Base-by-base conservation (phyloP, 2,329 filamentous ascomycete genomes). In the Ophiostoma ips region DNA sequence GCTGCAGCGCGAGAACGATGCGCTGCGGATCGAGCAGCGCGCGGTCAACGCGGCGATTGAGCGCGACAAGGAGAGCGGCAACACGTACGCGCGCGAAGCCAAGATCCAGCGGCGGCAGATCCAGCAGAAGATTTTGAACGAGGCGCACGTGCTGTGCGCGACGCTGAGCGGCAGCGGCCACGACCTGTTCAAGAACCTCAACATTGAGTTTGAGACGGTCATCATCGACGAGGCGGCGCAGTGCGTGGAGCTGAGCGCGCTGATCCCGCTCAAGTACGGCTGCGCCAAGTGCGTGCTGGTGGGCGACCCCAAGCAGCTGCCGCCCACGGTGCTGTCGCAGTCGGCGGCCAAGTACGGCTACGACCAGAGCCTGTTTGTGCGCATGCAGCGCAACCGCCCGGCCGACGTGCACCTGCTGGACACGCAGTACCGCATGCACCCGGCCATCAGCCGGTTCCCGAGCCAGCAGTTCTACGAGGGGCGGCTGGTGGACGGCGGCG, bases 351-450 rank as follows among this genome's bases (percentile, higher is more conserved):
- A 81, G 35, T 96, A 89, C 65, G 88, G 92, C 56, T 98, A 96
- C 66, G 90, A 96, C 61, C 92, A 98, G 68, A 95, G 87, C 74
- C 71, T 98, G 66, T 98, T 98, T 69, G 92, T 96, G 49, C 84
- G 92, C 33, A 98, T 98, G 90, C 92, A 96, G 63, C 81, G 82
- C 59, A 95, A 95, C 56, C 83, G 90, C 59, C 86, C 87, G 1
- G 72, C 84, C 31, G 84, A 94, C 56, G 81, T 98, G 15, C 90
- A 98, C 68, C 73, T 98, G 24, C 78, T 98, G n/a, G 90, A 96
- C 62, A 92, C 84, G 50, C 92, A 98, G 62, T 98, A 98, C 64
- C 92, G 92, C 66, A 98, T 98, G 94, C 92, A 98, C 67, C 92
- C 94, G 0, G 87, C 92, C 57, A 98, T 98, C 63, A 95, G 88